Conservation (phyloP, 805 yeast species). For the Ogataea polymorpha region DNA sequence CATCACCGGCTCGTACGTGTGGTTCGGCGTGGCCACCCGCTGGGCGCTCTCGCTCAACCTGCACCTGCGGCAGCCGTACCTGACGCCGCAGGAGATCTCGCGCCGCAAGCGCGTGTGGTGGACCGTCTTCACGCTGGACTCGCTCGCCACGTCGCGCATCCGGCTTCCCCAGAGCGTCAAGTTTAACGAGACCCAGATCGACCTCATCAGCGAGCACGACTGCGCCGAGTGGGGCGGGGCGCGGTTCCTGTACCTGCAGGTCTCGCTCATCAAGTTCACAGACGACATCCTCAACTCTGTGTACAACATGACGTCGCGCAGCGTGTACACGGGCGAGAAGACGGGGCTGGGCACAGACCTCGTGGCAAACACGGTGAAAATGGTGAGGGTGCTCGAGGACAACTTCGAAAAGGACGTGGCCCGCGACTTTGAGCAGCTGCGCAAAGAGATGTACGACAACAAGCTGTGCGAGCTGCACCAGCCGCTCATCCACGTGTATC, state of each 20-base stretch:
- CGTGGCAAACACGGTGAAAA: slow-evolving; percentile 20
- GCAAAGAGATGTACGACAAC: slow-evolving; percentile 18
- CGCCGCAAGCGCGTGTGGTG: slow-evolving; percentile 38
- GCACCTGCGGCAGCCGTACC: slow-evolving; percentile 27
- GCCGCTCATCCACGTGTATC: slow-evolving; percentile 32
- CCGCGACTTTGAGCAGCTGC: slow-evolving; percentile 21
- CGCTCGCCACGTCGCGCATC: slow-evolving; percentile 36
- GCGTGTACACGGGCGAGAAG: slow-evolving; percentile 20
- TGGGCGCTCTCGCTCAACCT: slow-evolving; percentile 32
- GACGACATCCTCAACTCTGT: slow-evolving; percentile 33
- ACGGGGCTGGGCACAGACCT: slow-evolving; percentile 19
- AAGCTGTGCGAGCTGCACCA: slow-evolving; percentile 17
- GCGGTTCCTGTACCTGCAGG: slow-evolving; percentile 28
- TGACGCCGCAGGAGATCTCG: slow-evolving; percentile 24
- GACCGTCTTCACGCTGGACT: slow-evolving; percentile 37
- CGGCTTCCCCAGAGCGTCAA: slow-evolving; percentile 37
- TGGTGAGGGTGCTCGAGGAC: slow-evolving; percentile 21
- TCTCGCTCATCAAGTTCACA: slow-evolving; percentile 26
- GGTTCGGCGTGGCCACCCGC: slow-evolving; percentile 36
- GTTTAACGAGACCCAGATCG: slow-evolving; percentile 33
- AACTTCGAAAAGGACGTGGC: slow-evolving; percentile 22
- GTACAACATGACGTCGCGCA: slow-evolving; percentile 31
- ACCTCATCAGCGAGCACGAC: slow-evolving; percentile 24
- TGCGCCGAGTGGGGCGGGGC: slow-evolving; percentile 32
- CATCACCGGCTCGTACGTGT: slow-evolving; percentile 33